Evolutionary conservation across 257 asterid genomes (phyloP).

Genomic region (Asclepias syriaca): DNA sequence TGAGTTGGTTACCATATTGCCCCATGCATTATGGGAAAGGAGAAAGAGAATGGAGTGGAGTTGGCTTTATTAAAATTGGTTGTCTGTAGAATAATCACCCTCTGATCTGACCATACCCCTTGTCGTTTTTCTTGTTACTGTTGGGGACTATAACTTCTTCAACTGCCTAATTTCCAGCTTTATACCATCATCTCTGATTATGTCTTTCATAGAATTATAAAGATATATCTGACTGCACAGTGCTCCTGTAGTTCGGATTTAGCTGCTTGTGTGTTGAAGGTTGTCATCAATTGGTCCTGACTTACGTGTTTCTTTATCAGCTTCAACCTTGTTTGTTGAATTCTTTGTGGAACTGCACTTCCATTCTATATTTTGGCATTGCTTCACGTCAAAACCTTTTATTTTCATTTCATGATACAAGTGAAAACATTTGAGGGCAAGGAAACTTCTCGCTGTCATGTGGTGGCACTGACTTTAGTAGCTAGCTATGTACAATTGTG

Average conservation of each 20-base stretch:
- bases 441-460: neutral
- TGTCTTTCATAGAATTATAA: neutral
- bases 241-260: neutral
- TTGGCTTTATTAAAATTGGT: neutral
- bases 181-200: neutral
- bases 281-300: neutral
- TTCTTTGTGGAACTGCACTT: neutral
- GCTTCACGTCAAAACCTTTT: neutral
- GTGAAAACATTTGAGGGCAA: neutral
- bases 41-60: neutral
- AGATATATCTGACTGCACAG: neutral
- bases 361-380: neutral
- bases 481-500: neutral
- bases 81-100: neutral
- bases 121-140: neutral
- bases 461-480: neutral
- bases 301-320: neutral
- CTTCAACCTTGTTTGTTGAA: neutral
- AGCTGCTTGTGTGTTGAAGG: neutral
- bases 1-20: neutral
- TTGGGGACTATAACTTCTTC: neutral
- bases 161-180: neutral
- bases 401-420: neutral
- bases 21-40: neutral
- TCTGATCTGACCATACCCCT: neutral